Base-by-base conservation (phyloP, 805 yeast species). In the Maudiozyma saulgeensis region DNA sequence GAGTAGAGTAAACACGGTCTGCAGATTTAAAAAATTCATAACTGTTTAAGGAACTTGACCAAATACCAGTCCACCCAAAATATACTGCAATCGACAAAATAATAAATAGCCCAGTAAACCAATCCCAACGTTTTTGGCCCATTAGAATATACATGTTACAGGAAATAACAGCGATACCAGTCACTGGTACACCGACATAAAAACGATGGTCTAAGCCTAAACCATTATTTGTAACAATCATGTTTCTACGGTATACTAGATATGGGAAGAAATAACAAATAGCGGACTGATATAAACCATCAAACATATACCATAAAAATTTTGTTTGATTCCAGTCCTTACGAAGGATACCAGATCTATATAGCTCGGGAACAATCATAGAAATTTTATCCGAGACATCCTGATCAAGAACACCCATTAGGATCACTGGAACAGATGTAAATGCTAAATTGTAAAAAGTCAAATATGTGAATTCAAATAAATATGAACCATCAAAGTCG, bases 391-490 rank as follows among this genome's bases (percentile, higher is more conserved):
- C 87, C 48, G 73, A 74, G 23, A 85, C 91, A 69, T 86, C 95
- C 64, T 86, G 95, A 66, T 86, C 95, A 51, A 85, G 76, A 19
- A 86, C 77, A 53, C 87, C 93, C 65, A 86, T 65, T 55, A 86
- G 77, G 46, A 86, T 85, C 47, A 85, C 84, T 0, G 95, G 91
- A 48, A 85, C 68, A 5, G 95, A 85, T 0, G 95, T 86, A 63
- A 82, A 86, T 2, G 91, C 93, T 76, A 86, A 76, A 61, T 81
- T 85, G 68, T 84, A 86, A 63, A 86, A 85, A 80, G 81, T 84
- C 72, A 85, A 71, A 60, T 79, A 84, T 23, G 95, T 86, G 68
- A 75, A 86, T 72, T 86, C 93, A 59, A 80, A 83, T 53, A 86
- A 68, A 60, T 86, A 86, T 1, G 91, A 73, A 18, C 95, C 95